Evolutionary conservation across 768 basidiomycete genomes (phyloP).

Genomic region (Xerocomellus intermedius): DNA sequence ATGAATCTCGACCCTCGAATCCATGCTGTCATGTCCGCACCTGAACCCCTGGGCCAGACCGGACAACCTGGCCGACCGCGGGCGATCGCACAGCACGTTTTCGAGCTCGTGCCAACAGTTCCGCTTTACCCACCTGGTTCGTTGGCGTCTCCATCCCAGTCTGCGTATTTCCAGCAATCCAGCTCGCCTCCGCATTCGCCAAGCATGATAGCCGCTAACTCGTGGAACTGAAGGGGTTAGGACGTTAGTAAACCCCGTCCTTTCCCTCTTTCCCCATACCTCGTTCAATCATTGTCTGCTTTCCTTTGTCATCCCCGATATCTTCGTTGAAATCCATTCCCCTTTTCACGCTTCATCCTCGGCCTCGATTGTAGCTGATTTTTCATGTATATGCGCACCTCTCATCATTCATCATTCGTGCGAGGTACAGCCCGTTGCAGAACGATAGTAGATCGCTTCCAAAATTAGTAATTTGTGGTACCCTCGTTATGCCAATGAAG

Average conservation of each 20-base stretch:
- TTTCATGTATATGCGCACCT: too few species aligned
- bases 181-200: slow-evolving; percentile 59
- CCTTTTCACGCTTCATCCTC: background rate
- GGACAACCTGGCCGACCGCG: slow-evolving; percentile 42
- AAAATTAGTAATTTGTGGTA: background rate
- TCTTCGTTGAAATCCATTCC: background rate
- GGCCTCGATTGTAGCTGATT: too few species aligned
- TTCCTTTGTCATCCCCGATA: too few species aligned
- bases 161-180: slow-evolving; percentile 51
- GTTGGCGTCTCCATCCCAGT: slow-evolving; percentile 52
- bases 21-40: slow-evolving; percentile 80
- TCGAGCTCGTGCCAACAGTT: slow-evolving; percentile 60
- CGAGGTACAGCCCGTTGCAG: too few species aligned
- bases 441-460: too few species aligned
- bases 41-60: slow-evolving; percentile 35
- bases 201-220: slow-evolving; percentile 31
- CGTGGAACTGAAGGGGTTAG: slow-evolving; percentile 21
- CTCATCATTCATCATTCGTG: too few species aligned
- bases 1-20: slow-evolving; percentile 78
- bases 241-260: background rate
- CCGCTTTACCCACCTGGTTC: slow-evolving; percentile 42
- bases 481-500: background rate
- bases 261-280: background rate
- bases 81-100: slow-evolving; percentile 67
- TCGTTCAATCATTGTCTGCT: background rate